Conservation (phyloP, 164 flowering plant genomes). For the Amborella trichopoda region DNA sequence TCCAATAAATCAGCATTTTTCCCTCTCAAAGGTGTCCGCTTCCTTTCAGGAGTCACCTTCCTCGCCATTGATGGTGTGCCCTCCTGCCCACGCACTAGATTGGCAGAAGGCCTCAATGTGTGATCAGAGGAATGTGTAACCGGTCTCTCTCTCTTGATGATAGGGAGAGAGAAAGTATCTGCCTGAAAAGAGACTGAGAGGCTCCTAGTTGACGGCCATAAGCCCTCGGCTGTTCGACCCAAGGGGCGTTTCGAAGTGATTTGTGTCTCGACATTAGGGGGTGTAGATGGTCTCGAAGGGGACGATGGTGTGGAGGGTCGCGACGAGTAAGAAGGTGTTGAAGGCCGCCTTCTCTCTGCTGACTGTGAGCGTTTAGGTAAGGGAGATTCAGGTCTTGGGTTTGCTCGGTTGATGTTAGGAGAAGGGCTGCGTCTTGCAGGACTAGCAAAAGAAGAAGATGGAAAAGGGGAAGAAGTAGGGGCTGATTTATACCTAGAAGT, state of each 20-base stretch:
- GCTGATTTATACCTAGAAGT: slow-evolving; percentile 60
- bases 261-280: slow-evolving; percentile 30
- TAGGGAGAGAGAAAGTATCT: slow-evolving; percentile 59
- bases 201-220: slow-evolving; percentile 96
- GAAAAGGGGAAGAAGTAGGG: slow-evolving; percentile 14
- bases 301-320: slow-evolving; percentile 9
- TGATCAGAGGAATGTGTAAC: slow-evolving; percentile 34
- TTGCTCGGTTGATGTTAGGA: slow-evolving; percentile 38
- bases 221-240: slow-evolving; percentile 39
- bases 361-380: slow-evolving; percentile 59
- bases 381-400: slow-evolving; percentile 16
- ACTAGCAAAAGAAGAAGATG: slow-evolving; percentile 1
- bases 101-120: slow-evolving; percentile 57
- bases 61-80: slow-evolving; percentile 27
- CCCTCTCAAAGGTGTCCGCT: slow-evolving; percentile 75
- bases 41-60: slow-evolving; percentile 72
- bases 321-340: slow-evolving; percentile 55
- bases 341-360: slow-evolving; percentile 75
- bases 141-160: slow-evolving; percentile 65
- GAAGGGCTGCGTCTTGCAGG: slow-evolving; percentile 50
- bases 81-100: slow-evolving; percentile 41
- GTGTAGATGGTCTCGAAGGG: slow-evolving; percentile 4
- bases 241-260: slow-evolving; percentile 28
- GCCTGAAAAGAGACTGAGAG: slow-evolving; percentile 83
- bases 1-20: slow-evolving; percentile 67